Evolutionary conservation across 805 yeast genomes (phyloP).

Genomic region (Torulaspora gathmanii): DNA sequence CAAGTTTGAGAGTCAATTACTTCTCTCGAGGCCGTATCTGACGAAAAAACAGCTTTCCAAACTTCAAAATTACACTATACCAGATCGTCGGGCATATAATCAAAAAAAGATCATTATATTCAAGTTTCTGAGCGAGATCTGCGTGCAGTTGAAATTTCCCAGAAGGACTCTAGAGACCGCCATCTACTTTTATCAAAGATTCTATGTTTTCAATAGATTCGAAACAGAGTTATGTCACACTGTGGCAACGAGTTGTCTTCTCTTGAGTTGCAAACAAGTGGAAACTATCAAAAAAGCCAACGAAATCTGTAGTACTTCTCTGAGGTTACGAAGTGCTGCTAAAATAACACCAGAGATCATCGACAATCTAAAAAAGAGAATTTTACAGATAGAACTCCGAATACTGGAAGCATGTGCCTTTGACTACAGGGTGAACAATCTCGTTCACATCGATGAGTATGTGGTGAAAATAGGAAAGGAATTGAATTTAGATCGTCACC

Average conservation of each 20-base stretch:
- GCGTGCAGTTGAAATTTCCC: constrained; percentile 59
- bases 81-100: constrained; percentile 46
- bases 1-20: constrained; percentile 25
- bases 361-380: constrained; percentile 53
- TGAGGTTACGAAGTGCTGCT: constrained; percentile 32
- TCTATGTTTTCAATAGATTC: constrained; percentile 59
- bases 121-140: constrained; percentile 49
- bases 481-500: constrained; percentile 42
- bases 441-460: constrained; percentile 54
- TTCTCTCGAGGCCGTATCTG: constrained; percentile 56
- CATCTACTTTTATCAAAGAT: constrained; percentile 68
- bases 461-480: constrained; percentile 57
- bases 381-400: constrained; percentile 62
- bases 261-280: constrained; percentile 71
- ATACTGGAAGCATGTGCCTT: constrained; percentile 73
- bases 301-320: constrained; percentile 47
- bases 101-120: constrained; percentile 52
- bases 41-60: constrained; percentile 49
- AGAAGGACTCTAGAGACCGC: constrained; percentile 63
- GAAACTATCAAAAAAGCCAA: constrained; percentile 75
- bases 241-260: constrained; percentile 63
- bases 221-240: constrained; percentile 51
- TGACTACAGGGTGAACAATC: constrained; percentile 61
- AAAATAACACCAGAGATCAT: constrained; percentile 33
- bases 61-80: constrained; percentile 50